Evolutionary conservation across 139 green algal genomes (phyloP).

Genomic region (Nannochloris sp.): DNA sequence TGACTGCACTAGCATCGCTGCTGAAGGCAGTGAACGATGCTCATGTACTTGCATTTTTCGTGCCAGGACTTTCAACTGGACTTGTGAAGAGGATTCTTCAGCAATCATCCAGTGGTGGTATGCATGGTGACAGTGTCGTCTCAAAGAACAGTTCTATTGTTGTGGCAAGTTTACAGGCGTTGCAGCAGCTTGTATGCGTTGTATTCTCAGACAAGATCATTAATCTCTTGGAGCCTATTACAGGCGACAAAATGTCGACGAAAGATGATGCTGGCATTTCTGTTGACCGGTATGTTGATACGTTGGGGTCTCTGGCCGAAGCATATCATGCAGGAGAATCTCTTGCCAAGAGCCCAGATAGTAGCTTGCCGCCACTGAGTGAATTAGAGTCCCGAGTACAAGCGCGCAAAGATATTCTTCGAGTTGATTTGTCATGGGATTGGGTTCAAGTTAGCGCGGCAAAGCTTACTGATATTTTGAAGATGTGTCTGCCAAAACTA

Average conservation of each 20-base stretch:
- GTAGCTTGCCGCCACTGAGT: no score
- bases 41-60: constrained; percentile 46
- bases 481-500: not conserved
- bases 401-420: constrained; percentile 12
- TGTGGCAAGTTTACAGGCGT: constrained; percentile 14
- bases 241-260: no score
- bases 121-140: not conserved
- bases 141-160: constrained; percentile 10
- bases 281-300: no score
- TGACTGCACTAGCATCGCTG: constrained; percentile 1
- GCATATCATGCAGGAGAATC: no score
- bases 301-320: no score
- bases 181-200: constrained; percentile 26
- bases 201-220: not conserved
- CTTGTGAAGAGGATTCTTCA: constrained; percentile 41
- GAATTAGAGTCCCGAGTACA: not conserved
- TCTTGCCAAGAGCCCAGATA: no score
- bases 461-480: constrained; percentile 30
- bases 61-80: constrained; percentile 52
- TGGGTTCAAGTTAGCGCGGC: constrained; percentile 37
- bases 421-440: constrained; percentile 16
- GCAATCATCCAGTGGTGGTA: constrained; percentile 12
- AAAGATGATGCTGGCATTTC: no score
- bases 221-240: no score
- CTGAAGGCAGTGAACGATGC: constrained; percentile 16